phyloP scores from a whole-genome alignment of 2,329 filamentous ascomycete genomes.

The Hypoxylon sp. region DNA sequence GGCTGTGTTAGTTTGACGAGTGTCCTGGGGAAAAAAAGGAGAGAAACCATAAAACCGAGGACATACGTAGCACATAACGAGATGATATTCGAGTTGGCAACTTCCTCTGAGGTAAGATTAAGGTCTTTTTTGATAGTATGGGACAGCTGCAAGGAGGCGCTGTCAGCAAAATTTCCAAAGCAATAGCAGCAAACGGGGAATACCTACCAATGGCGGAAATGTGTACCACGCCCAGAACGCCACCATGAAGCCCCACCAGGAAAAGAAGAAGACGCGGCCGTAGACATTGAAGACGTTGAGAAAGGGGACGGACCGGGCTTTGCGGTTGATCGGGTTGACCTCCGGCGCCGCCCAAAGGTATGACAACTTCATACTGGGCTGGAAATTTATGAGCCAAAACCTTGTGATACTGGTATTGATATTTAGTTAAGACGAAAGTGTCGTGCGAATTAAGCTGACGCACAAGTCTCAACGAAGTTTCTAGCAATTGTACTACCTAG shows the following conservation, averaged over 20 bases:
- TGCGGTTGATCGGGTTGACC: conserved; percentile 84
- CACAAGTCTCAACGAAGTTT: not conserved
- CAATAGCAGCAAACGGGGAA: not conserved
- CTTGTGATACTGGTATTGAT: too few relatives aligned
- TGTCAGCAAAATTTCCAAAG: conserved; percentile 32
- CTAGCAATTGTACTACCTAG: not conserved
- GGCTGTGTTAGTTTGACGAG: not conserved
- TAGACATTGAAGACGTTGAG: conserved; percentile 82
- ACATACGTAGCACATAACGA: conserved; percentile 75
- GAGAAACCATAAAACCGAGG: not conserved
- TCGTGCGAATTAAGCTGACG: too few relatives aligned
- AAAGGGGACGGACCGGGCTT: conserved; percentile 80
- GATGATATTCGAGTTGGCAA: conserved; percentile 91
- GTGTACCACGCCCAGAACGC: conserved; percentile 93
- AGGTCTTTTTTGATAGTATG: conserved; percentile 84
- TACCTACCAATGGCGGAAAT: conserved; percentile 80
- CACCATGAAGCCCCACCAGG: conserved; percentile 63
- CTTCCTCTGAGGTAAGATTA: conserved; percentile 71
- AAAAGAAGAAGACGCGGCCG: conserved; percentile 87
- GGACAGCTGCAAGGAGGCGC: conserved; percentile 58
- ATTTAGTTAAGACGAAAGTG: too few relatives aligned
- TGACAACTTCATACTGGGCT: conserved; percentile 46
- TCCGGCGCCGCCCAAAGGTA: conserved; percentile 67
- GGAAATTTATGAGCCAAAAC: conserved; percentile 1
- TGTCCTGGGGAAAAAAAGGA: conserved; percentile 3